Percentiles rank a stretch among this genome's conserved stretches.
These are phyloP conservation scores for Primulina eburnea DNA, from an alignment of 257 asterid genomes.

Conservation along the genomic window DNA sequence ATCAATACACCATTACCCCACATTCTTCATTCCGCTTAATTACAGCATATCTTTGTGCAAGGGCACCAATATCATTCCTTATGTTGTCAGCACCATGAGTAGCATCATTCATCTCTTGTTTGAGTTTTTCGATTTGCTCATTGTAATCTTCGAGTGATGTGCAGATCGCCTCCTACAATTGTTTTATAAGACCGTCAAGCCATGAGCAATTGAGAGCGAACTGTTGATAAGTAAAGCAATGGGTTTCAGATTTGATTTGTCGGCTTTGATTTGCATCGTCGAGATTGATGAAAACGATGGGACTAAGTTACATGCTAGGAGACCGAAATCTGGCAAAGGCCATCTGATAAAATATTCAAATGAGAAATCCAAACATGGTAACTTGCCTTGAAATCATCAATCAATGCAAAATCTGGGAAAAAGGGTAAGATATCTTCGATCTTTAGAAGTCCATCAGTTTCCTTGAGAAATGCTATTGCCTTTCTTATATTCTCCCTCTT, in stretches of 20 bases:
- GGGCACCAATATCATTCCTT: conserved; percentile 89
- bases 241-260: conserved; percentile 5
- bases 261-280: conserved; percentile 5
- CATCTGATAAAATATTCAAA: background rate
- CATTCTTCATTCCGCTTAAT: conserved; percentile 87
- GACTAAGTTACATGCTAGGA: background rate
- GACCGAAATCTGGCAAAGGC: conserved; percentile 12
- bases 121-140: conserved; percentile 90
- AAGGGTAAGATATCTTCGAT: conserved; percentile 97
- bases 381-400: conserved; percentile 90
- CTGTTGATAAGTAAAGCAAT: conserved; percentile 13
- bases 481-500: conserved; percentile 96
- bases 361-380: conserved; percentile 18
- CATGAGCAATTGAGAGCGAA: background rate
- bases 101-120: conserved; percentile 98
- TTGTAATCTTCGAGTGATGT: conserved; percentile 94
- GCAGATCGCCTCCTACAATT: conserved; percentile 91
- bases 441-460: conserved; percentile 93
- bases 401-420: conserved; percentile 91
- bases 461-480: conserved; percentile 98
- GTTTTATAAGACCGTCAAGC: conserved; percentile 21
- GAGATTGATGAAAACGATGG: conserved; percentile 10
- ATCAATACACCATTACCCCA: conserved; percentile 67
- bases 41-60: conserved; percentile 85
- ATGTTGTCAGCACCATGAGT: conserved; percentile 95